phyloP scores from a whole-genome alignment of 1,284 basidiomycete genomes.

The Ceratobasidium sp. region DNA sequence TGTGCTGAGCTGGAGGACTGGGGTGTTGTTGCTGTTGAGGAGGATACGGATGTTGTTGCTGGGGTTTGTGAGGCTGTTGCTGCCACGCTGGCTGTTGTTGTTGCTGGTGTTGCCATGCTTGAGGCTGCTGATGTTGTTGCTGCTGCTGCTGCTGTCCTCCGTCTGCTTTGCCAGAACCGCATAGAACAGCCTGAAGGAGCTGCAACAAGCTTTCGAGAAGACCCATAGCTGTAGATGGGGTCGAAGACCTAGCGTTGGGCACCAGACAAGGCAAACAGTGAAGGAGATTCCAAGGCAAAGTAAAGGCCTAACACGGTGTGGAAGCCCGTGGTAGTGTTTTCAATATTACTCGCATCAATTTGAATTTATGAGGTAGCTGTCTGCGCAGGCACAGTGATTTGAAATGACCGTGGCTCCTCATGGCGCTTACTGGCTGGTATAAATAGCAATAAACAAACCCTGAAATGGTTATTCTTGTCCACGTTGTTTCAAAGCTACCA shows the following conservation, averaged over 20 bases:
- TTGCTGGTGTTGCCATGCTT: conserved; percentile 43
- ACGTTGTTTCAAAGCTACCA: neutral
- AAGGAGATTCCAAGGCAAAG: too few species aligned
- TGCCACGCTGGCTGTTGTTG: conserved; percentile 50
- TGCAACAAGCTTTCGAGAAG: conserved; percentile 39
- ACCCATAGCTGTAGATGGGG: conserved; percentile 26
- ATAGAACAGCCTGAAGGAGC: conserved; percentile 31
- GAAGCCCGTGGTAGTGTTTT: too few species aligned
- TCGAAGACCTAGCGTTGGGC: too few species aligned
- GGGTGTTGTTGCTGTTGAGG: conserved; percentile 15
- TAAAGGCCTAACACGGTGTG: too few species aligned
- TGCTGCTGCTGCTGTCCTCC: conserved; percentile 38
- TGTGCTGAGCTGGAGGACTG: conserved; percentile 1
- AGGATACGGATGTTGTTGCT: conserved; percentile 39
- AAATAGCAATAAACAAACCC: too few species aligned
- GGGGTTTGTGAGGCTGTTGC: conserved; percentile 46
- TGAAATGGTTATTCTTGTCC: too few species aligned
- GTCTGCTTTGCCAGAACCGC: conserved; percentile 31
- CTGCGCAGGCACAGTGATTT: too few species aligned
- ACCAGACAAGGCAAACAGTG: too few species aligned
- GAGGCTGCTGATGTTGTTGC: conserved; percentile 38
- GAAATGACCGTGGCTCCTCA: too few species aligned
- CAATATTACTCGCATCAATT: too few species aligned
- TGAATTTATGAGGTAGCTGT: too few species aligned
- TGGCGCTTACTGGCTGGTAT: too few species aligned